Evolutionary conservation across 2,329 filamentous ascomycete species (phyloP).

Genomic region (Diplodia scrobiculata): DNA sequence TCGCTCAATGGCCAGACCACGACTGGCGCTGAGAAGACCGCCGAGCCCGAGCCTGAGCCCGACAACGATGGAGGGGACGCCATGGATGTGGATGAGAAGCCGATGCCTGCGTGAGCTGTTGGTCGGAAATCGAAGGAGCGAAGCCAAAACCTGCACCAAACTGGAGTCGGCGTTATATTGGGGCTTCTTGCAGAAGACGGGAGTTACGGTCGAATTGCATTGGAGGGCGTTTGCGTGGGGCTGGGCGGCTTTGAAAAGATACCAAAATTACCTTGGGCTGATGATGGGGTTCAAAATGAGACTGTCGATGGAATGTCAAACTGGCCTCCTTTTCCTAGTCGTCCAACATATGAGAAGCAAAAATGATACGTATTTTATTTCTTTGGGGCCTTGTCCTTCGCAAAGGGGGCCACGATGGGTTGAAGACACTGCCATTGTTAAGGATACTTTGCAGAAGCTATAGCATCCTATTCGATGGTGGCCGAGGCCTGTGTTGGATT

Average conservation of each 20-base stretch:
- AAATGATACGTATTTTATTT: not conserved
- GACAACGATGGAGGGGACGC: constrained; percentile 1
- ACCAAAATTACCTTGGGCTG: constrained; percentile 5
- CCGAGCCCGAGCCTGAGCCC: not conserved
- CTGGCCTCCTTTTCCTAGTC: not conserved
- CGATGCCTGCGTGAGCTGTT: not conserved
- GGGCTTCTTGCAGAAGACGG: not conserved
- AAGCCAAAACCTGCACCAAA: not conserved
- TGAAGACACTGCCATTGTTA: too few relatives aligned
- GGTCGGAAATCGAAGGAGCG: not conserved
- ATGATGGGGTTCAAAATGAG: not conserved
- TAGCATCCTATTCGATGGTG: too few relatives aligned
- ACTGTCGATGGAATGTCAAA: not conserved
- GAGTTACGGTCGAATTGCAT: constrained; percentile 13
- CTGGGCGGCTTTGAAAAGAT: not conserved
- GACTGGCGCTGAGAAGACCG: not conserved
- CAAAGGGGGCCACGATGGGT: too few relatives aligned
- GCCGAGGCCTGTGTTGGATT: too few relatives aligned
- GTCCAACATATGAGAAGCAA: not conserved
- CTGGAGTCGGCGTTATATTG: constrained; percentile 1
- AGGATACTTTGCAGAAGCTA: too few relatives aligned
- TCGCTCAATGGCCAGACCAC: constrained; percentile 8
- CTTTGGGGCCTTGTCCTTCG: too few relatives aligned
- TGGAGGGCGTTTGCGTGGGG: not conserved
- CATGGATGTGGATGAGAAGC: constrained; percentile 26